A percentile compares a stretch with the other conserved stretches of the same genome.
phyloP scores from a whole-genome alignment of 1,139 yeast genomes.

The Geotrichum siamense region DNA sequence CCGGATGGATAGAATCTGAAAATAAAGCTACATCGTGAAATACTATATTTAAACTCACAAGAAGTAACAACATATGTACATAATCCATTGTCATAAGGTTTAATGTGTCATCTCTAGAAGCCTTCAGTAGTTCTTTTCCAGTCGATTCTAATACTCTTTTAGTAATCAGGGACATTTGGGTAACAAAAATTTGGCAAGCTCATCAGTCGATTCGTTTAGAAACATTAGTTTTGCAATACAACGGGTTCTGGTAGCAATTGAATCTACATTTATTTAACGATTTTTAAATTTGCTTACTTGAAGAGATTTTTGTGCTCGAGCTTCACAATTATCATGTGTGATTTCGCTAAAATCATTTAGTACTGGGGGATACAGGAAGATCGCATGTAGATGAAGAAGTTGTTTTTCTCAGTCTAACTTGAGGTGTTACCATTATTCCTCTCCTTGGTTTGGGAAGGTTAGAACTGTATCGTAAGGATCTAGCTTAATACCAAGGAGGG shows the following conservation, averaged over 20 bases:
- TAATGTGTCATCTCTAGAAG: constrained; percentile 8
- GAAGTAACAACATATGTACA: constrained; percentile 6
- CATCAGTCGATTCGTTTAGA: constrained; percentile 6
- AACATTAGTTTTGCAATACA: constrained; percentile 10
- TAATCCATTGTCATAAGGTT: constrained; percentile 10
- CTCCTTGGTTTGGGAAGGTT: no score
- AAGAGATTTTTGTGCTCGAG: constrained; percentile 3
- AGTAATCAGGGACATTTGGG: constrained; percentile 5
- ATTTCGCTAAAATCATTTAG: constrained; percentile 9
- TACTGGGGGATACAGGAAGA: no score
- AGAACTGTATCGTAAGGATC: no score
- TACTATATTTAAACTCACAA: constrained; percentile 8
- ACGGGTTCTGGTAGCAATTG: constrained; percentile 16
- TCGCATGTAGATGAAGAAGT: no score
- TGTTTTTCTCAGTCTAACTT: no score
- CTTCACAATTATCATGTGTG: constrained; percentile 8
- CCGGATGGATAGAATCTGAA: constrained; percentile 6
- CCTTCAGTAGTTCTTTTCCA: constrained; percentile 8
- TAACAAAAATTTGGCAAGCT: constrained; percentile 11
- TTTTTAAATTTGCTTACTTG: not conserved
- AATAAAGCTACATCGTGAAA: constrained; percentile 11
- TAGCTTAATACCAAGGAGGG: no score
- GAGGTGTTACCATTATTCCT: no score
- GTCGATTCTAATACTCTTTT: constrained; percentile 6
- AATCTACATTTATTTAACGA: constrained; percentile 10